phyloP scores from a whole-genome alignment of 148 eudicot genomes.

The Cornus suecica region DNA sequence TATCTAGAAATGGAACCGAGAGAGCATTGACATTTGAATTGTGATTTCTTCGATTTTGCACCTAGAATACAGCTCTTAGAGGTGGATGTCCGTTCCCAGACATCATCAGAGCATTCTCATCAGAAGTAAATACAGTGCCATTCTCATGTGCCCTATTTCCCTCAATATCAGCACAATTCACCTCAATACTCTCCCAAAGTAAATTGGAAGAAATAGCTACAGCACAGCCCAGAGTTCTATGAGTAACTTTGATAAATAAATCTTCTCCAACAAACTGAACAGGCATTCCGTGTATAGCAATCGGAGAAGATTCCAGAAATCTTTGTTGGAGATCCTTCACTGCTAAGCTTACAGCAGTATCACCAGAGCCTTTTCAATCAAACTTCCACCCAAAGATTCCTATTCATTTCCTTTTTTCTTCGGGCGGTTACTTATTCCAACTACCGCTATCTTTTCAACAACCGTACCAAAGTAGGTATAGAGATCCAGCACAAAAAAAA shows the following conservation, averaged over 20 bases:
- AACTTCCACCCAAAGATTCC: conserved; percentile 46
- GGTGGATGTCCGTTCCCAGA: conserved; percentile 41
- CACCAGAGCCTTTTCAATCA: conserved; percentile 80
- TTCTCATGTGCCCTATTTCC: conserved; percentile 29
- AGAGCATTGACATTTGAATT: conserved; percentile 26
- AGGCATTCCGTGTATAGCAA: conserved; percentile 47
- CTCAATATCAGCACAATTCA: conserved; percentile 68
- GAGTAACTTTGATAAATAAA: conserved; percentile 62
- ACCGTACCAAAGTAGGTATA: conserved; percentile 71
- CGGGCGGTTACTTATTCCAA: conserved; percentile 38
- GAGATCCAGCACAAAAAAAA: conserved; percentile 85
- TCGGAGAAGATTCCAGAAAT: conserved; percentile 62
- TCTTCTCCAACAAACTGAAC: conserved; percentile 79
- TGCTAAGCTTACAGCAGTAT: conserved; percentile 74
- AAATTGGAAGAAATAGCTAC: conserved; percentile 69
- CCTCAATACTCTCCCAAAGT: conserved; percentile 72
- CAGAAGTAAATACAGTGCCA: conserved; percentile 20
- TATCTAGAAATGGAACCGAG: conserved; percentile 60
- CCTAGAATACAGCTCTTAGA: conserved; percentile 87
- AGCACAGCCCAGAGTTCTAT: conserved; percentile 90
- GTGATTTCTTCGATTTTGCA: conserved; percentile 46
- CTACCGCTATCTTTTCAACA: conserved; percentile 65
- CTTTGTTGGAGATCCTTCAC: conserved; percentile 61
- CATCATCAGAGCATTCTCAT: conserved; percentile 28
- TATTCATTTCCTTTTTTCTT: conserved; percentile 38